phyloP scores from a whole-genome alignment of 345 rosid species.

The Eucalyptus cloeziana region DNA sequence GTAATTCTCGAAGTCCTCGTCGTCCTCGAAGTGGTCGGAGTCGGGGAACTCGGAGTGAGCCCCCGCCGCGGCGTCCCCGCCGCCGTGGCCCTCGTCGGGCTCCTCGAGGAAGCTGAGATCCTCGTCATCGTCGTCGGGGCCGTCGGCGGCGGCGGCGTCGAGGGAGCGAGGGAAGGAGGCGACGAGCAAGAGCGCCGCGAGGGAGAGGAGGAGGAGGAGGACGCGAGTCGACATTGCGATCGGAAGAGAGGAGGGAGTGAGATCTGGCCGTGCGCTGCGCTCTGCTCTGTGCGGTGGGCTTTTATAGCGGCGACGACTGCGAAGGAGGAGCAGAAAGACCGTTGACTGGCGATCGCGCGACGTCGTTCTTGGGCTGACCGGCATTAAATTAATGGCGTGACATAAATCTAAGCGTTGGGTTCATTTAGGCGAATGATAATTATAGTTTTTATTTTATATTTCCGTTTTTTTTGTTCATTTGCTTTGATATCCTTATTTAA shows the following conservation, averaged over 20 bases:
- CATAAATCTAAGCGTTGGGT: not conserved
- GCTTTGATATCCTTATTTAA: not conserved
- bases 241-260: not conserved
- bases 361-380: not conserved
- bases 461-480: not conserved
- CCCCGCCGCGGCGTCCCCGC: not conserved
- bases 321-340: not conserved
- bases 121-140: slow-evolving; percentile 3
- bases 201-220: slow-evolving; percentile 19
- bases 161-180: not conserved
- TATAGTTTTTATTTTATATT: not conserved
- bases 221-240: slow-evolving; percentile 29
- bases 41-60: not conserved
- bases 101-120: slow-evolving; percentile 14
- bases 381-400: not conserved
- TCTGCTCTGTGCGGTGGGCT: accelerated
- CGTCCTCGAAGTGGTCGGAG: slow-evolving; percentile 9
- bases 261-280: not conserved
- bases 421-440: not conserved
- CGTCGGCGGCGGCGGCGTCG: not conserved
- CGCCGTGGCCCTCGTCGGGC: not conserved
- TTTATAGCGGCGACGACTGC: not conserved
- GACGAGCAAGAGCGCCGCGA: not conserved
- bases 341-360: not conserved
- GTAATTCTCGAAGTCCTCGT: slow-evolving; percentile 34